phyloP scores from a whole-genome alignment of 495 filamentous ascomycete species.

The Halenospora varia region DNA sequence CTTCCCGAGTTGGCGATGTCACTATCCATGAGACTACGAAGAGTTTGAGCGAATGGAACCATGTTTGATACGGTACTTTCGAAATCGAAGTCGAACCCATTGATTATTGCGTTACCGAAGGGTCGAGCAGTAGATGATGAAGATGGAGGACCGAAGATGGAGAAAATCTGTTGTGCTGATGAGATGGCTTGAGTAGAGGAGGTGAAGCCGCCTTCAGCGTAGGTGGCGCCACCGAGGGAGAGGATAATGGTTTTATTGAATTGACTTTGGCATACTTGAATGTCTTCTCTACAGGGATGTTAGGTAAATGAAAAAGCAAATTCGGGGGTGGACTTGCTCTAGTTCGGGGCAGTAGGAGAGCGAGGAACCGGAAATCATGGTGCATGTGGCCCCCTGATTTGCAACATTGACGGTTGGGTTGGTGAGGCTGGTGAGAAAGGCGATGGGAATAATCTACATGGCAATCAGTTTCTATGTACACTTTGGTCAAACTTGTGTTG shows the following conservation, averaged over 20 bases:
- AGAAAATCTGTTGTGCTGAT: conserved; percentile 64
- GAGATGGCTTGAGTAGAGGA: conserved; percentile 42
- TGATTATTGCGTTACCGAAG: conserved; percentile 48
- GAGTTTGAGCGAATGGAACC: conserved; percentile 39
- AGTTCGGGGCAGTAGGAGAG: conserved; percentile 60
- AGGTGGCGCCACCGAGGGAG: conserved; percentile 53
- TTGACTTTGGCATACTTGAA: conserved; percentile 42
- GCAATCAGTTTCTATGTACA: too few species aligned
- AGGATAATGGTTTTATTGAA: conserved; percentile 60
- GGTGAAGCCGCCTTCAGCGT: conserved; percentile 30
- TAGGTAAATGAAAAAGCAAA: background rate
- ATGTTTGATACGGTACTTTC: conserved; percentile 40
- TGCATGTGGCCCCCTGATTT: conserved; percentile 54
- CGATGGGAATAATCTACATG: conserved; percentile 55
- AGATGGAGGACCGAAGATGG: conserved; percentile 52
- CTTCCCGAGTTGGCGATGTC: conserved; percentile 34
- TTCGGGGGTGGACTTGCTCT: conserved; percentile 39
- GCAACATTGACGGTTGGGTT: conserved; percentile 58
- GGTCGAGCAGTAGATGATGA: conserved; percentile 34
- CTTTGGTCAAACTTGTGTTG: background rate
- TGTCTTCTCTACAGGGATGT: conserved; percentile 34
- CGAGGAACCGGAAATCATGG: conserved; percentile 48
- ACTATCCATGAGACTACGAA: conserved; percentile 46
- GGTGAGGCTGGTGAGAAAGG: conserved; percentile 56
- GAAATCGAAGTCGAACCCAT: conserved; percentile 60